Evolutionary conservation across 495 filamentous ascomycete genomes (phyloP).

Genomic region (Tuber melanosporum): DNA sequence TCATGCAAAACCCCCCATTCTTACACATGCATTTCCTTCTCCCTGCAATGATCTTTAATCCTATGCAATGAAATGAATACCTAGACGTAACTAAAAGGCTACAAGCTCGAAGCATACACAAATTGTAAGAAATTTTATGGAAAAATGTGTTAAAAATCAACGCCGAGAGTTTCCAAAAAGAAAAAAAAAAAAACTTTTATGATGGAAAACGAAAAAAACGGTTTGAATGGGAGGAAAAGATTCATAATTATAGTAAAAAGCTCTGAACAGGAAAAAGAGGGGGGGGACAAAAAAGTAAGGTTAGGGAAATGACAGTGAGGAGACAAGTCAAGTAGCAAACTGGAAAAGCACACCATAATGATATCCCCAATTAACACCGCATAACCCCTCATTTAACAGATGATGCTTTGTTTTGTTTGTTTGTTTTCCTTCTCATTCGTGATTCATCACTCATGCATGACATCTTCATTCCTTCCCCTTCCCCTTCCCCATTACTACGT

Average conservation of each 20-base stretch:
- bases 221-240: neutral
- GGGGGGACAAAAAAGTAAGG: neutral
- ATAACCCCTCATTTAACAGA: neutral
- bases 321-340: neutral
- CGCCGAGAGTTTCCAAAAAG: neutral
- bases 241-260: neutral
- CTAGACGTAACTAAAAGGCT: neutral
- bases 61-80: neutral
- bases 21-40: neutral
- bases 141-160: neutral
- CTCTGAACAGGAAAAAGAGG: neutral
- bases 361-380: neutral
- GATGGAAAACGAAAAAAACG: neutral
- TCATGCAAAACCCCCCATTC: neutral
- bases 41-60: neutral
- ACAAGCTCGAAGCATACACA: neutral
- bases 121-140: neutral
- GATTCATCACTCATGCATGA: neutral
- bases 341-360: neutral
- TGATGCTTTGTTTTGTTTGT: neutral
- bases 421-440: neutral
- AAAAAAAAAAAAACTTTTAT: neutral
- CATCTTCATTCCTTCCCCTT: constrained; percentile 30
- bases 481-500: constrained; percentile 26
- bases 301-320: neutral